These are phyloP conservation scores for Vanilla planifolia DNA, from an alignment of 106 monocot genomes.

Conservation along the genomic window DNA sequence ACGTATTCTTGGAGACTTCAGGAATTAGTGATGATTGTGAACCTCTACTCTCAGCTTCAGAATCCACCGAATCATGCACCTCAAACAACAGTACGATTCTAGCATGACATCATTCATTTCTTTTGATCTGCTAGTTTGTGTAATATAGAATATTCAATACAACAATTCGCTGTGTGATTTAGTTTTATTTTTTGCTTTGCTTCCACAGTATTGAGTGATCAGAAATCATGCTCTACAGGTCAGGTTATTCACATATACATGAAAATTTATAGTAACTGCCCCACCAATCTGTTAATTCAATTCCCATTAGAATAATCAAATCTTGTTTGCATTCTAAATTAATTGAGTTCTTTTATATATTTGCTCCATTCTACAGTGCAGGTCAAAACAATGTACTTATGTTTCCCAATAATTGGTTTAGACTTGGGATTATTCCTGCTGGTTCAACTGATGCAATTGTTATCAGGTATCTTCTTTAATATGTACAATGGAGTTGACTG, in stretches of 20 bases:
- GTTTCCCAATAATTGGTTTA: slow-evolving; percentile 84
- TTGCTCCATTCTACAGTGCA: slow-evolving; percentile 21
- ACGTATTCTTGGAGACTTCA: slow-evolving; percentile 17
- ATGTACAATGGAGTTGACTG: neutral
- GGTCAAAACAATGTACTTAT: slow-evolving; percentile 35
- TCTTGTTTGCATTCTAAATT: neutral
- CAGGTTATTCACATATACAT: slow-evolving; percentile 23
- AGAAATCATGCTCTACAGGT: slow-evolving; percentile 28
- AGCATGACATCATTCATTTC: slow-evolving; percentile 1
- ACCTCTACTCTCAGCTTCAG: slow-evolving; percentile 62
- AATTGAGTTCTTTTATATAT: neutral
- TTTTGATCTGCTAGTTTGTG: slow-evolving; percentile 5
- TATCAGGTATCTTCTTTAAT: slow-evolving; percentile 42
- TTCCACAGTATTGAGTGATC: slow-evolving; percentile 18
- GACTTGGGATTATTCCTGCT: slow-evolving; percentile 86
- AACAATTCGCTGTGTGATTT: no score
- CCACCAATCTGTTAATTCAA: neutral
- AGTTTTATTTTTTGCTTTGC: slow-evolving; percentile 4
- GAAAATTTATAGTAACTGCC: no score
- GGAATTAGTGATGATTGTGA: slow-evolving; percentile 43
- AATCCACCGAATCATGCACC: slow-evolving; percentile 12
- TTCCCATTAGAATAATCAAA: slow-evolving; percentile 7
- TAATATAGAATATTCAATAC: no score
- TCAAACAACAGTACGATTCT: slow-evolving; percentile 29
- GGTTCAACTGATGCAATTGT: slow-evolving; percentile 97